These are phyloP conservation scores for Panaeolus cyanescens DNA, from an alignment of 768 basidiomycete genomes.

Conservation along the genomic window DNA sequence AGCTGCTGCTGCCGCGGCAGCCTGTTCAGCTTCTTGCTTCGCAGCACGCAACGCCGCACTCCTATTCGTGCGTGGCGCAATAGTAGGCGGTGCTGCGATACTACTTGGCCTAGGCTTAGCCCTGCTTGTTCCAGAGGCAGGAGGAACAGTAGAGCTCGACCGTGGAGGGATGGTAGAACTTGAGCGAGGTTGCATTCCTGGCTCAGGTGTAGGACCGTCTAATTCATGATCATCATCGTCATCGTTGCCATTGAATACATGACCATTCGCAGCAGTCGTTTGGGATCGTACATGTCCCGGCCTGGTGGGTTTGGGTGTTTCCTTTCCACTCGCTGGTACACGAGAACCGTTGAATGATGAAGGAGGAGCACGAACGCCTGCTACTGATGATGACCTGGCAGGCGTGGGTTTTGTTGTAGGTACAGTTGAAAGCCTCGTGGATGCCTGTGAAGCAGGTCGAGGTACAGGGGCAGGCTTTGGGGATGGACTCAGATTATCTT, in stretches of 20 bases:
- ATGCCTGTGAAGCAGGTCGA: conserved; percentile 32
- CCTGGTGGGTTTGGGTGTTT: background rate
- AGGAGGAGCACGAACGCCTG: conserved; percentile 6
- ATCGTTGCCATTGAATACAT: conserved; percentile 2
- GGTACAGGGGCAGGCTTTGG: conserved; percentile 16
- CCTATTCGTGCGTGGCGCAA: conserved; percentile 71
- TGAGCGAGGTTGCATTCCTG: background rate
- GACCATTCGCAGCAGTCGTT: background rate
- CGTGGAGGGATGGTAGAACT: background rate
- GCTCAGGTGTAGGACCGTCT: background rate
- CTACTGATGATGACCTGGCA: background rate
- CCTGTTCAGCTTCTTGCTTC: conserved; percentile 61
- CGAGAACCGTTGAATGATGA: background rate
- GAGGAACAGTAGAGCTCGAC: conserved; percentile 1
- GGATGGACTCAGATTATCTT: conserved; percentile 26
- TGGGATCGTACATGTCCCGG: background rate
- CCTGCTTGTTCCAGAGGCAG: conserved; percentile 23
- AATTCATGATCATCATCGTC: conserved; percentile 7
- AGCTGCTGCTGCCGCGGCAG: conserved; percentile 43
- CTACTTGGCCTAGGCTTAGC: conserved; percentile 51
- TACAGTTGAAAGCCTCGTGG: conserved; percentile 4
- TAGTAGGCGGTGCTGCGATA: conserved; percentile 41
- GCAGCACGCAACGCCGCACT: conserved; percentile 72
- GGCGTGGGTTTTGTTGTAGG: background rate
- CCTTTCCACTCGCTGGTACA: background rate